Evolutionary conservation across 352 stramenopile species (phyloP).

Genomic region (Globisporangium cystogenes): DNA sequence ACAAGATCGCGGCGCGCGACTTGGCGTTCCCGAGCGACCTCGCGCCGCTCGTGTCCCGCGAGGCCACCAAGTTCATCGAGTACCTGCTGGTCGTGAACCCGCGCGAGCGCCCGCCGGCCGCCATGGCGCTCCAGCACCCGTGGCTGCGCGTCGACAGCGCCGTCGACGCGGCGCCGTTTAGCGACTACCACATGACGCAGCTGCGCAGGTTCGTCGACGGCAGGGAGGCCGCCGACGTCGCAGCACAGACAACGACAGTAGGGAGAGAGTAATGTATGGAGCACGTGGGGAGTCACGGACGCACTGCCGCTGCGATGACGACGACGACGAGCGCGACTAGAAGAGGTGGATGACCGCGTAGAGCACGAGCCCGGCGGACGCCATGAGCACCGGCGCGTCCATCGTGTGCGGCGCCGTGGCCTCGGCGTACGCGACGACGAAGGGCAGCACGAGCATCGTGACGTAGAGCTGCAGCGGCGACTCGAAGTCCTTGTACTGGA

Average conservation of each 20-base stretch:
- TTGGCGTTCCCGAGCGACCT: constrained; percentile 56
- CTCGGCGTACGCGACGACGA: constrained; percentile 79
- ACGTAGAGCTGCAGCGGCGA: constrained; percentile 60
- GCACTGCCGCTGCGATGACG: background rate
- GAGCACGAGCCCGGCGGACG: constrained; percentile 66
- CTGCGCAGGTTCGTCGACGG: constrained; percentile 41
- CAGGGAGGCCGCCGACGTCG: constrained; percentile 26
- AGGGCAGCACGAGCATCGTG: constrained; percentile 79
- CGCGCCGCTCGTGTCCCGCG: constrained; percentile 40
- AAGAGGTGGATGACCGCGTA: constrained; percentile 78
- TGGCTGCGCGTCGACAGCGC: constrained; percentile 48
- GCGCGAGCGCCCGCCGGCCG: constrained; percentile 49
- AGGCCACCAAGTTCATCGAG: constrained; percentile 76
- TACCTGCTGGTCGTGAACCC: constrained; percentile 62
- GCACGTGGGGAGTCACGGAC: background rate
- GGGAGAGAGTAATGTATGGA: background rate
- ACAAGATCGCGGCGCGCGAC: constrained; percentile 66
- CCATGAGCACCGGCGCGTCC: constrained; percentile 85
- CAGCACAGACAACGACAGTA: background rate
- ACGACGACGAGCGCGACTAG: constrained; percentile 12
- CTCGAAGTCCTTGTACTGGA: constrained; percentile 79
- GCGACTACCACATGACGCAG: constrained; percentile 36
- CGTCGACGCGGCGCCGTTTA: constrained; percentile 25
- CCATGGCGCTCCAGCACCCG: constrained; percentile 58
- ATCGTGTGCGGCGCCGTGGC: constrained; percentile 84